Evolutionary conservation across 169 alveolate genomes (phyloP), one percentile per base, ranked within the genome.

Genomic region (Perkinsus marinus): DNA sequence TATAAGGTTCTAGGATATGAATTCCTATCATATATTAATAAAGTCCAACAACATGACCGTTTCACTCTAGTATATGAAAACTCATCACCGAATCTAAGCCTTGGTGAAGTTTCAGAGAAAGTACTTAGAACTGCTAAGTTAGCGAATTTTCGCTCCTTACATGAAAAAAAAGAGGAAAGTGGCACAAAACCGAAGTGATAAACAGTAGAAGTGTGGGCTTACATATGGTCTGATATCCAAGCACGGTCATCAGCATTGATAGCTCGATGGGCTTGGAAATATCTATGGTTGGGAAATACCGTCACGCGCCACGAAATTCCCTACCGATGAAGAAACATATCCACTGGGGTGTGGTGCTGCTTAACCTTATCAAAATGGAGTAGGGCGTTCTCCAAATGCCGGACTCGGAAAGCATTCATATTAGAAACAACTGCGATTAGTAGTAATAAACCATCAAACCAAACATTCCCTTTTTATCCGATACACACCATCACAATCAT

Each of bases 381-480:
- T 17, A 95, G 92, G 37, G 96, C 96, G 39, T 95, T 95, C 91
- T 95, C 96, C 39, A 95, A 94, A 89, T 95, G 96, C 68, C 96
- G 90, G 17, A 96, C 96, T 89, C 97, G 94, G 34, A 93, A 94
- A 0, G 96, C 94, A 68, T 95, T 95, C 91, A 95, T 95, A 39
- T 91, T 2, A 30, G 79, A 57, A 57, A 57, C 79, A 57, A 19
- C 37, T 57, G 22, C 34, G 36, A 57, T 43, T 43, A 57, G 26
- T 57, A 16, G 34, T 16, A 13, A 57, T 2, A 13, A 2, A 57
- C 79, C 46, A n/a, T n/a, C n/a, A n/a, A n/a, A n/a, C n/a, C n/a
- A n/a, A n/a, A n/a, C n/a, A n/a, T n/a, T n/a, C n/a, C n/a, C n/a
- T n/a, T n/a, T n/a, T n/a, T n/a, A n/a, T n/a, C 34, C 26, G 22